Evolutionary conservation across 2,329 filamentous ascomycete species (phyloP).

Genomic region (Plectosphaerella cucumerina): DNA sequence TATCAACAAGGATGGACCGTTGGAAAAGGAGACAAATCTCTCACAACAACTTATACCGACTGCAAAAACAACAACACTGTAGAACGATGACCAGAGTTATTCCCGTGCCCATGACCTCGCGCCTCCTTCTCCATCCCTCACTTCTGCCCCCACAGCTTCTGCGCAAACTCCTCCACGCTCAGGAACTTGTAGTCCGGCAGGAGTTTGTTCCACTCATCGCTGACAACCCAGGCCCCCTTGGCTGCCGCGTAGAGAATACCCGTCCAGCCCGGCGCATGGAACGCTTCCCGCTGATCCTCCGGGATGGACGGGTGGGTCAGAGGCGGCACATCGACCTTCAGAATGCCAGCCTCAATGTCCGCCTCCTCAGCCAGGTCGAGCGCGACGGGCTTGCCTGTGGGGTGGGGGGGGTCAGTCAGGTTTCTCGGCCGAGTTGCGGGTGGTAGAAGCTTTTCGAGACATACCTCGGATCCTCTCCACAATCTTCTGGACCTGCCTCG

Average conservation of each 20-base stretch:
- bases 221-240: slow-evolving; percentile 18
- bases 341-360: neutral
- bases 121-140: no score
- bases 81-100: no score
- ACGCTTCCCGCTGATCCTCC: neutral
- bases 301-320: neutral
- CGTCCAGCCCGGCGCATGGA: neutral
- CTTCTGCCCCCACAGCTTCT: neutral
- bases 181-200: slow-evolving; percentile 28
- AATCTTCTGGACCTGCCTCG: slow-evolving; percentile 23
- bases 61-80: no score
- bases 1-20: no score
- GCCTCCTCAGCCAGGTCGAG: neutral
- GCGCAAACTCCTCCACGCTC: slow-evolving; percentile 20
- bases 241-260: slow-evolving; percentile 1
- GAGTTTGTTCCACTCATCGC: slow-evolving; percentile 28
- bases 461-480: slow-evolving; percentile 28
- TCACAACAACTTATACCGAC: no score
- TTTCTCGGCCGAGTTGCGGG: neutral
- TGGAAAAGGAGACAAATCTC: no score
- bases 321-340: neutral
- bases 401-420: neutral
- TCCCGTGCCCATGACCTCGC: no score
- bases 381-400: neutral
- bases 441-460: neutral